Evolutionary conservation across 2,329 filamentous ascomycete species (phyloP).

Genomic region (Cladosporium halotolerans): DNA sequence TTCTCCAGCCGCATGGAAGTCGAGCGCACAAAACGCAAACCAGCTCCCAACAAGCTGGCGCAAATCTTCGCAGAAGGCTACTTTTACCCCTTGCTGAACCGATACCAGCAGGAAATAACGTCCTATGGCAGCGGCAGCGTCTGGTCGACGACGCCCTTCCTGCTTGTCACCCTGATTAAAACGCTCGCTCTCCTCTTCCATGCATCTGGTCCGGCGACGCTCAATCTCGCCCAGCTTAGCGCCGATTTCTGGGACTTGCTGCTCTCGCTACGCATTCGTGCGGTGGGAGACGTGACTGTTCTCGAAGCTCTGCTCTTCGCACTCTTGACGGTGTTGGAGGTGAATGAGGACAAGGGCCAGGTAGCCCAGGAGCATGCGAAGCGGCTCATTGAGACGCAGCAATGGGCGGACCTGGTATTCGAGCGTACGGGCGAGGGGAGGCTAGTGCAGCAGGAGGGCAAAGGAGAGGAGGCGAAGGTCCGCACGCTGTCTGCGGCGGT

Average conservation of each 20-base stretch:
- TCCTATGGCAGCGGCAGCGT: constrained; percentile 38
- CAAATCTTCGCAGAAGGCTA: constrained; percentile 68
- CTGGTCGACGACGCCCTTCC: constrained; percentile 65
- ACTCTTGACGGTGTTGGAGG: constrained; percentile 72
- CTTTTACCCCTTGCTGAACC: constrained; percentile 79
- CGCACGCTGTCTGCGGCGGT: constrained; percentile 73
- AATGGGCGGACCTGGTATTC: constrained; percentile 78
- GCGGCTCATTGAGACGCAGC: constrained; percentile 76
- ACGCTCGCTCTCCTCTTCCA: constrained; percentile 79
- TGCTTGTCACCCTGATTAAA: constrained; percentile 75
- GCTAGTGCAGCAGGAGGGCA: constrained; percentile 36
- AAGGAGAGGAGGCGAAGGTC: constrained; percentile 68
- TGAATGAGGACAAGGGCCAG: constrained; percentile 66
- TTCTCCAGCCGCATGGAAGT: constrained; percentile 74
- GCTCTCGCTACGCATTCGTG: constrained; percentile 57
- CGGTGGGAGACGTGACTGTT: constrained; percentile 47
- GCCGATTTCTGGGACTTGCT: constrained; percentile 79
- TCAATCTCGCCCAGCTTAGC: constrained; percentile 72
- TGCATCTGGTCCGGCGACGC: constrained; percentile 71
- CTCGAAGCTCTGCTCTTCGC: constrained; percentile 71
- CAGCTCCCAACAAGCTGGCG: constrained; percentile 69
- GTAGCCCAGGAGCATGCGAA: constrained; percentile 69
- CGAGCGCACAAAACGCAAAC: constrained; percentile 49
- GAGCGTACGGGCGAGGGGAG: constrained; percentile 36
- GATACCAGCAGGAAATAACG: constrained; percentile 44